Evolutionary conservation across 768 basidiomycete species (phyloP).

Genomic region (Kwoniella sp.): DNA sequence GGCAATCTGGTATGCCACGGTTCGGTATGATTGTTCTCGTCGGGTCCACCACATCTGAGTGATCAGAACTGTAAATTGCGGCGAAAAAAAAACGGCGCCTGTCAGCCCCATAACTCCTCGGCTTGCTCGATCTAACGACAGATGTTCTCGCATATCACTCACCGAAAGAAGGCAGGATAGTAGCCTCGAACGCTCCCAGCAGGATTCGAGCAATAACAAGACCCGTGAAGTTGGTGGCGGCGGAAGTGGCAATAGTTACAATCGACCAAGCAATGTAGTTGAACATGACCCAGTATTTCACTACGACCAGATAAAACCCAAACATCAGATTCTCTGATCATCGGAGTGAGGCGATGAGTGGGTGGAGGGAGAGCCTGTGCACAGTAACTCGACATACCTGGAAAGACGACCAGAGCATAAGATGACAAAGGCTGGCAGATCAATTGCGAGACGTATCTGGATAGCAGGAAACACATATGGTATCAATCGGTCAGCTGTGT

Average conservation of each 20-base stretch:
- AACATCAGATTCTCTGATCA: too few species aligned
- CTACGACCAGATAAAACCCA: neutral
- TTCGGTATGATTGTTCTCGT: slow-evolving; percentile 37
- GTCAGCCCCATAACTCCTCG: too few species aligned
- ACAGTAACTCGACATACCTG: slow-evolving; percentile 16
- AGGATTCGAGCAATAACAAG: slow-evolving; percentile 33
- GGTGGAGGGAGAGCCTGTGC: too few species aligned
- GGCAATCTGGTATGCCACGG: slow-evolving; percentile 30
- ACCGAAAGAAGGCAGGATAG: slow-evolving; percentile 23
- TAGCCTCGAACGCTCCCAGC: slow-evolving; percentile 57
- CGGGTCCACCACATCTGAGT: slow-evolving; percentile 31
- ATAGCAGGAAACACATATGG: neutral
- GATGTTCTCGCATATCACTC: neutral
- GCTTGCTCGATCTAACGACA: neutral
- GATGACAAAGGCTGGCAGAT: slow-evolving; percentile 39
- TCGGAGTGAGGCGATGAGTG: too few species aligned
- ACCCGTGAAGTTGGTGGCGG: slow-evolving; percentile 39
- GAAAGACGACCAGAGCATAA: slow-evolving; percentile 46
- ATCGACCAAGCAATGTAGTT: slow-evolving; percentile 44
- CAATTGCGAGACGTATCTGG: slow-evolving; percentile 40
- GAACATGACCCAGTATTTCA: slow-evolving; percentile 45
- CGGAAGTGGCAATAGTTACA: slow-evolving; percentile 35
- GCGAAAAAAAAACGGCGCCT: too few species aligned
- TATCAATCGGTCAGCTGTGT: neutral
- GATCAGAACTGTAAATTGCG: slow-evolving; percentile 9